Evolutionary conservation across 1,139 yeast species (phyloP).

Genomic region (Ogataea hybrid): DNA sequence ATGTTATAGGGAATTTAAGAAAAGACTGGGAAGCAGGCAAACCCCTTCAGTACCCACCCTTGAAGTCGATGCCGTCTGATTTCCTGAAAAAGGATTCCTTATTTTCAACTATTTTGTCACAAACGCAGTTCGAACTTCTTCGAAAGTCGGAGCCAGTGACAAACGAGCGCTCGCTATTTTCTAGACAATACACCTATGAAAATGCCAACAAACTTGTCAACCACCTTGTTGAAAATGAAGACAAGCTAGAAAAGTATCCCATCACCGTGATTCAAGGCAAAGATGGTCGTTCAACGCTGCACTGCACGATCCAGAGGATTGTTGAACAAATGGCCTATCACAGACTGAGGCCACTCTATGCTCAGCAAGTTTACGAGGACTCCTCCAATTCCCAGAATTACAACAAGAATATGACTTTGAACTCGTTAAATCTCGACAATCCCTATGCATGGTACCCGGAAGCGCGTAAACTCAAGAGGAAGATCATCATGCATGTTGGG

Average conservation of each 20-base stretch:
- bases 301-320: conserved; percentile 19
- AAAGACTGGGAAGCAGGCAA: neutral
- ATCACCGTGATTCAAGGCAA: conserved; percentile 3
- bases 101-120: neutral
- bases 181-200: conserved; percentile 1
- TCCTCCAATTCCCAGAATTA: conserved; percentile 29
- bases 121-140: neutral
- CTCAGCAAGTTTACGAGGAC: conserved; percentile 29
- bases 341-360: conserved; percentile 29
- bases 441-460: conserved; percentile 90
- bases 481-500: conserved; percentile 87
- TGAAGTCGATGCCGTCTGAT: neutral
- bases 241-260: conserved; percentile 7
- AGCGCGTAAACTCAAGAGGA: conserved; percentile 78
- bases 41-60: neutral
- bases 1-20: neutral
- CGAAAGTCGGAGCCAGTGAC: neutral
- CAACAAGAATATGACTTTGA: conserved; percentile 32
- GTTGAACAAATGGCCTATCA: conserved; percentile 29
- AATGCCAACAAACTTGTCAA: conserved; percentile 8
- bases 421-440: conserved; percentile 51
- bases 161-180: neutral
- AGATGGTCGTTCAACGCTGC: conserved; percentile 7
- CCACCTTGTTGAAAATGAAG: conserved; percentile 10
- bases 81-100: neutral